Percentiles rank a stretch among this genome's conserved stretches.
Evolutionary conservation across 345 rosid genomes (phyloP).

Genomic region (Syzygium jambos): DNA sequence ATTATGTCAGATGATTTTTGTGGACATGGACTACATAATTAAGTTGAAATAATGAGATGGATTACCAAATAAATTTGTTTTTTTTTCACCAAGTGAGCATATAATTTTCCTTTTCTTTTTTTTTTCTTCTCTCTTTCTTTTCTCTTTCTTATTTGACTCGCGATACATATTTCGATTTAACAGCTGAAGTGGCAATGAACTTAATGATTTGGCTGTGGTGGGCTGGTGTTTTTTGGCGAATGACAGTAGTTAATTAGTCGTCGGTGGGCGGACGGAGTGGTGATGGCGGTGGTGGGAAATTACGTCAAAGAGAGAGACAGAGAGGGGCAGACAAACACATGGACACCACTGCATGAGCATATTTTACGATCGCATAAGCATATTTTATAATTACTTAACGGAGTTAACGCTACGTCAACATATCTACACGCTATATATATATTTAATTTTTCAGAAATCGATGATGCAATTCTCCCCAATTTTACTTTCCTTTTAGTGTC

Average conservation of each 20-base stretch:
- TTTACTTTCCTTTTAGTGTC: neutral
- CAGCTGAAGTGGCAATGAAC: neutral
- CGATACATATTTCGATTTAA: neutral
- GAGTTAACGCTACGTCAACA: neutral
- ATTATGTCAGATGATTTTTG: neutral
- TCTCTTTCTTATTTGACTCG: neutral
- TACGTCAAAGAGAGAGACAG: no score
- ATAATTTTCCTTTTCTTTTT: neutral
- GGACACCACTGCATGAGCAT: neutral
- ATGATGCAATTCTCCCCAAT: neutral
- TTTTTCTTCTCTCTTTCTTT: neutral
- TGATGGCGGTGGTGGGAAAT: neutral
- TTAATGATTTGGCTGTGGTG: neutral
- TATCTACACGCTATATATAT: neutral
- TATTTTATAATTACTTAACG: neutral
- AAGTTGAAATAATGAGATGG: neutral
- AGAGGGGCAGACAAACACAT: neutral
- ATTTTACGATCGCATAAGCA: neutral
- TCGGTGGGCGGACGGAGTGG: neutral
- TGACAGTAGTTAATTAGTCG: neutral
- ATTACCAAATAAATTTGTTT: neutral
- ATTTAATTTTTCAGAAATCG: neutral
- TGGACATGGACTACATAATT: neutral
- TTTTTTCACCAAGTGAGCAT: neutral
- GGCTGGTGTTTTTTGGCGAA: neutral